Base-by-base conservation (phyloP, 129 eudicot genomes). In the Lactuca saligna region DNA sequence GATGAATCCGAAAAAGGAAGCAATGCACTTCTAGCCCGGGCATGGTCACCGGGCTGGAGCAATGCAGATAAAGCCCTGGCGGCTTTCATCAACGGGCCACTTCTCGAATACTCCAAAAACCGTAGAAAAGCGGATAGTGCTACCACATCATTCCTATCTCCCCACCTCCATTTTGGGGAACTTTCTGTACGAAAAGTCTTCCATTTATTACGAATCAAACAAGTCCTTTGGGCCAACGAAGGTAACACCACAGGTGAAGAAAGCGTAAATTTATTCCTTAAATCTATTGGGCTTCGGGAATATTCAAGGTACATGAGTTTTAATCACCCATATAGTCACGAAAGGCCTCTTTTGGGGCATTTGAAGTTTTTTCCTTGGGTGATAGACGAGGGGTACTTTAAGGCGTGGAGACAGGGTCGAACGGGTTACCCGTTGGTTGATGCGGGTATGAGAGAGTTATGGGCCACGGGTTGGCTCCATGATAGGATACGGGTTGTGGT, bases 21-120 rank as follows among this genome's bases (percentile, higher is more conserved):
- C 82, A 91, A 91, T 71, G 97, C 97, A 3, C 92, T 91, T 59
- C 93, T 91, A 17, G 93, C 93, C 44, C 85, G 97, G 3, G 97
- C 93, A 64, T 91, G 98, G 98, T 80, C 98, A n/a, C 98, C 96
- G 3, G 96, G 98, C 33, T 88, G 96, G 97, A 88, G 84, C 80
- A 84, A 82, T 69, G 98, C 94, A 17, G 89, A 88, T 57, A 86
- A 86, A 85, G 95, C 96, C 31, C 87, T 88, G 14, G 81, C 89
- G 4, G 78, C 87, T 17, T 91, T 91, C 80, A 74, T 86, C 13
- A 84, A 86, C 16, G 96, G 95, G 6, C 82, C 91, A 16, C 63
- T 91, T 17, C 77, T 86, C 6, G 96, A 86, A 62, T 91, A 91
- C 80, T 77, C 94, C 8, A 82, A 78, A 75, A 86, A 88, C 68